Evolutionary conservation across 176 grass and related monocot genomes (phyloP), one percentile per base, ranked within the genome.

Genomic region (Triticum monococcum): DNA sequence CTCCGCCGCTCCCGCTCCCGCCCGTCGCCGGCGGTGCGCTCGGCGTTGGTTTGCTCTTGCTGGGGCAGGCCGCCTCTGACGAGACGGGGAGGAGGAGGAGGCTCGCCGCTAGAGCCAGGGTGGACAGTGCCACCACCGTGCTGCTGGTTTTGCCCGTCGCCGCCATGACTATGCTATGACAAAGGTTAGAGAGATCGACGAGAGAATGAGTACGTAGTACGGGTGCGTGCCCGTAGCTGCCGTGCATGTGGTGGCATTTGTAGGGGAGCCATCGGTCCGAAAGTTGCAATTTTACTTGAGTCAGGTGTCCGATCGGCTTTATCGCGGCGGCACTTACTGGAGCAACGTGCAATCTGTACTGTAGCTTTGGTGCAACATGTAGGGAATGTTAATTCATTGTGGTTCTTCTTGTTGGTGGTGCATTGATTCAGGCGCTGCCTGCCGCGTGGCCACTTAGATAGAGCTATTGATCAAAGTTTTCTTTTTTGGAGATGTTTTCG

Each of bases 241-340:
- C 31, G 18, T 60, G 60, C 52, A 14, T 32, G 31, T 79, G n/a
- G 77, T 63, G 22, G 77, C 63, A 80, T 65, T 80, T 80, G 43
- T 80, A 80, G 54, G 78, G 16, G 35, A 26, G 12, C 0, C 60
- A 28, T 79, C 14, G 77, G 13, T 48, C 2, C 5, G 13, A 74
- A 45, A 46, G 71, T 9, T 16, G 23, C 40, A 74, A 74, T 38
- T 38, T 70, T 24, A 74, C 12, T 48, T 8, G n/a, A 25, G 40
- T 74, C 38, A 74, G 71, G 71, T 74, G 71, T 48, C 12, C 35
- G 35, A 74, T 74, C 12, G 71, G 71, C 69, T 43, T 72, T 43
- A 72, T 72, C 23, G 71, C 71, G 71, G 71, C n/a, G n/a, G 40
- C 71, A 74, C 3, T 74, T 26, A 74, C 71, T 74, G 23, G 12